Evolutionary conservation across 2,329 filamentous ascomycete genomes (phyloP).

Genomic region (Trichoderma gracile): DNA sequence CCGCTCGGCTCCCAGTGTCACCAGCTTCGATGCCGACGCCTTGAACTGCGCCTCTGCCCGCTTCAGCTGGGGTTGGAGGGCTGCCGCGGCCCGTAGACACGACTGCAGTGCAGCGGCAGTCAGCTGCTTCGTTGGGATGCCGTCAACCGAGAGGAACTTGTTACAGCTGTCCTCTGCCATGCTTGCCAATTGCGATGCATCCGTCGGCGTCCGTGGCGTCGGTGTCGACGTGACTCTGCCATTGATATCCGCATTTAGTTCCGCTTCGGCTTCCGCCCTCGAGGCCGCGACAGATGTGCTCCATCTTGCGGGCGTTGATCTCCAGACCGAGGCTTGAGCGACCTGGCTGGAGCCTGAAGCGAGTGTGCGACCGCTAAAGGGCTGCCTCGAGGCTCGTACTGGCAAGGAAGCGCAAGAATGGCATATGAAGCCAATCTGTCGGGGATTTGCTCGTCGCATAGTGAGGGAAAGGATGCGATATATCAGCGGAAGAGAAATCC

Average conservation of each 20-base stretch:
- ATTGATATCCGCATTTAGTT: conserved; percentile 9
- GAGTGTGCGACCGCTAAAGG: conserved; percentile 33
- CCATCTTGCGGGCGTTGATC: conserved; percentile 33
- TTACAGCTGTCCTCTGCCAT: conserved; percentile 47
- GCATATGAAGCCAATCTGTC: conserved; percentile 44
- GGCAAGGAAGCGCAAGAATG: conserved; percentile 46
- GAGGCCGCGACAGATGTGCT: conserved; percentile 28
- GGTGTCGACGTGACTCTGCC: conserved; percentile 26
- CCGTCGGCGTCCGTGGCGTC: conserved; percentile 36
- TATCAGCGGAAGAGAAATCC: neutral
- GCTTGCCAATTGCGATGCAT: conserved; percentile 44
- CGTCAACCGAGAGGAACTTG: conserved; percentile 47
- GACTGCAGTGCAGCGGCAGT: conserved; percentile 48
- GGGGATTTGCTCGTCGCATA: conserved; percentile 44
- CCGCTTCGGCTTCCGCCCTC: conserved; percentile 1
- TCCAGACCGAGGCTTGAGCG: conserved; percentile 19
- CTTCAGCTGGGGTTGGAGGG: conserved; percentile 45
- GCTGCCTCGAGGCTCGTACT: conserved; percentile 31
- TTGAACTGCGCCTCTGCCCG: conserved; percentile 43
- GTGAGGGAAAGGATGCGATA: conserved; percentile 21
- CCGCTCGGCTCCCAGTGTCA: conserved; percentile 46
- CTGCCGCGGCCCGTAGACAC: conserved; percentile 48
- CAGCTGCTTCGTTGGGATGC: conserved; percentile 47
- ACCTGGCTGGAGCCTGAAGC: conserved; percentile 27
- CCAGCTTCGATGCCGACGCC: conserved; percentile 56